These are phyloP conservation scores for Aphanomyces cochlioides DNA, from an alignment of 352 stramenopile genomes.

Conservation along the genomic window DNA sequence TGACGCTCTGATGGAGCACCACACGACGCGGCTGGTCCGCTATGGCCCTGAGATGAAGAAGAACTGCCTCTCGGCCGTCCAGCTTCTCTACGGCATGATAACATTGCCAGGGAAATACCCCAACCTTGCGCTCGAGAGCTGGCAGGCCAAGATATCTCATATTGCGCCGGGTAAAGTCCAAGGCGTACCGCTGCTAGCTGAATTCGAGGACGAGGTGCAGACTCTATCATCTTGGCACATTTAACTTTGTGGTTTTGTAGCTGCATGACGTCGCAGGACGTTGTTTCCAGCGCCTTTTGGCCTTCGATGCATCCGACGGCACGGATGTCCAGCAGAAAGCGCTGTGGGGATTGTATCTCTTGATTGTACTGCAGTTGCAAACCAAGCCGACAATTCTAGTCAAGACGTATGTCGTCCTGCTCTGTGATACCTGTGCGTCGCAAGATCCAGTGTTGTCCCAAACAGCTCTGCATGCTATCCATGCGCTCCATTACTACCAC, in stretches of 20 bases:
- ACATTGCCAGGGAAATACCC: conserved; percentile 69
- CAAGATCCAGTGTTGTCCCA: conserved; percentile 74
- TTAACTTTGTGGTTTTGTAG: conserved; percentile 20
- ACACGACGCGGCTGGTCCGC: conserved; percentile 10
- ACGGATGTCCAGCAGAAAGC: conserved; percentile 75
- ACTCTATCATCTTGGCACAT: background rate
- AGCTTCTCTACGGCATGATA: conserved; percentile 74
- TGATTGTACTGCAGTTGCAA: conserved; percentile 67
- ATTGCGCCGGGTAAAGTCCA: background rate
- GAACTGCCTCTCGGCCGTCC: conserved; percentile 41
- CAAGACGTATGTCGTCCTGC: conserved; percentile 70
- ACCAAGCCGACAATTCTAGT: conserved; percentile 46
- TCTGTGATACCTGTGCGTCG: conserved; percentile 76
- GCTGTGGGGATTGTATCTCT: conserved; percentile 72
- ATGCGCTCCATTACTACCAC: conserved; percentile 77
- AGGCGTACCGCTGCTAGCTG: conserved; percentile 37
- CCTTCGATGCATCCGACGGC: conserved; percentile 64
- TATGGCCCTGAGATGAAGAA: conserved; percentile 19
- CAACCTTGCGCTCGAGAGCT: conserved; percentile 71
- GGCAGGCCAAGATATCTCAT: conserved; percentile 60
- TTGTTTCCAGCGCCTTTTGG: conserved; percentile 68
- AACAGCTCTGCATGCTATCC: conserved; percentile 67
- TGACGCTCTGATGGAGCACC: conserved; percentile 62
- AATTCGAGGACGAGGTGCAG: conserved; percentile 33
- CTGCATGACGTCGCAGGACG: conserved; percentile 71